Percentiles rank a stretch among this genome's conserved stretches.
Conservation (phyloP, 805 yeast genomes). For the Ogataea minuta region DNA sequence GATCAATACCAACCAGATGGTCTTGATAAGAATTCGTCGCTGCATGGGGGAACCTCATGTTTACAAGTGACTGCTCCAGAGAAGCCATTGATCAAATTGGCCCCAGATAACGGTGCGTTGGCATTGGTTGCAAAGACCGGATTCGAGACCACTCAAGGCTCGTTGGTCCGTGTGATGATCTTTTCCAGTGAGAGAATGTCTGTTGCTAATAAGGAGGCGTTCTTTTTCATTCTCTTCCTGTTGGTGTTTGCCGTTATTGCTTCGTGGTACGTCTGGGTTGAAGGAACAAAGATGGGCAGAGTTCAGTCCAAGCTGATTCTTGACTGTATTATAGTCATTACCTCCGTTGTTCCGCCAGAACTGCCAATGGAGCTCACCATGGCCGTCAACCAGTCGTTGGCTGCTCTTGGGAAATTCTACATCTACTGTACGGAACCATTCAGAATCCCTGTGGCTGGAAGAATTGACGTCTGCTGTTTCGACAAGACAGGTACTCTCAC, state of each 20-base stretch:
- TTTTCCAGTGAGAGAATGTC: constrained; percentile 95
- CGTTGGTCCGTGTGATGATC: constrained; percentile 95
- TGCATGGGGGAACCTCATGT: constrained; percentile 96
- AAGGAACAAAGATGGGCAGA: constrained; percentile 95
- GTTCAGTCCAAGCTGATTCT: constrained; percentile 88
- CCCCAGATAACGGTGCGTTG: constrained; percentile 91
- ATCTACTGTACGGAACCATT: constrained; percentile 98
- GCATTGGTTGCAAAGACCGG: constrained; percentile 93
- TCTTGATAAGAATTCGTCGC: constrained; percentile 79
- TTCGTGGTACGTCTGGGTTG: constrained; percentile 97
- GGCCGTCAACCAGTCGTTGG: constrained; percentile 93
- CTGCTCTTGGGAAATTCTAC: constrained; percentile 82
- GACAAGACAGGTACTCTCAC: constrained; percentile 98
- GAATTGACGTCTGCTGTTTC: constrained; percentile 97
- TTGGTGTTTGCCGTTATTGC: constrained; percentile 92
- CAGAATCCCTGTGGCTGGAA: constrained; percentile 96
- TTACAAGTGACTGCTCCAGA: constrained; percentile 82
- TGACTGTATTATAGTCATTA: constrained; percentile 92
- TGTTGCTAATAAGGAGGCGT: constrained; percentile 92
- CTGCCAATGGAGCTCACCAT: constrained; percentile 98
- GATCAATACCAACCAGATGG: constrained; percentile 75
- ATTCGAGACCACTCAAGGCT: constrained; percentile 98
- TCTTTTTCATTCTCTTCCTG: constrained; percentile 86
- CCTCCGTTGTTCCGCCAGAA: constrained; percentile 99
- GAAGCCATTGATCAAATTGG: constrained; percentile 43